Evolutionary conservation across 1,284 basidiomycete species (phyloP).

Genomic region (Chalciporus sp.): DNA sequence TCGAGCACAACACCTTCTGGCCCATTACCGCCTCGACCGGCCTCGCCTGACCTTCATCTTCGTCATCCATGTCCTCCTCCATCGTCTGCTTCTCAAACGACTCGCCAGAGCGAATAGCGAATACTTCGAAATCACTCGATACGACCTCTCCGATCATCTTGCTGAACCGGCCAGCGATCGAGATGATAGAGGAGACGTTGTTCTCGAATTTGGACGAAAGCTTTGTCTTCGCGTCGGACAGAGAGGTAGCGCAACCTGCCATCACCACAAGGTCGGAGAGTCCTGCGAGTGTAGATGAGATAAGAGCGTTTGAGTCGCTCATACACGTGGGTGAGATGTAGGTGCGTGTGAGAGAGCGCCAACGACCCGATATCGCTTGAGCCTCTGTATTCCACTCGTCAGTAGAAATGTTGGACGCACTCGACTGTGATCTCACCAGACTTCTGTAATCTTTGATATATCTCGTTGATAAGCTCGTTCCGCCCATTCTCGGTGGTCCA

Average conservation of each 20-base stretch:
- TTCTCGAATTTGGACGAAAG: slow-evolving; percentile 8
- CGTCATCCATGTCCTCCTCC: slow-evolving; percentile 8
- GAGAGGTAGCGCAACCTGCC: slow-evolving; percentile 3
- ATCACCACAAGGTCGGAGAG: slow-evolving; percentile 4
- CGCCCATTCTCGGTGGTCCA: slow-evolving; percentile 14
- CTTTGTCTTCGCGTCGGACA: neutral
- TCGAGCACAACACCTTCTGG: slow-evolving; percentile 5
- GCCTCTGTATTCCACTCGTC: slow-evolving; percentile 9
- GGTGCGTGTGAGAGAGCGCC: slow-evolving; percentile 17
- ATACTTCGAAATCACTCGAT: slow-evolving; percentile 14
- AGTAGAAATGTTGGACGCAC: neutral
- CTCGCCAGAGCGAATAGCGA: slow-evolving; percentile 3
- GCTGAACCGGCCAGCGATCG: slow-evolving; percentile 9
- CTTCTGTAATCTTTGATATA: slow-evolving; percentile 12
- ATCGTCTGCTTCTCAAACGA: slow-evolving; percentile 1
- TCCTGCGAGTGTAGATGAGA: neutral
- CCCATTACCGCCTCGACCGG: neutral
- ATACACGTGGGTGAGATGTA: slow-evolving; percentile 8
- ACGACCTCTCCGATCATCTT: slow-evolving; percentile 8
- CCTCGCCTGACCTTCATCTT: neutral
- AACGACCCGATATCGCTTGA: slow-evolving; percentile 17
- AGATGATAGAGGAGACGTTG: slow-evolving; percentile 2
- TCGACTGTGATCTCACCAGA: neutral
- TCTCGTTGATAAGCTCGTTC: slow-evolving; percentile 5
- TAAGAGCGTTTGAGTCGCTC: neutral